Evolutionary conservation across 306 rosid species (phyloP).

Genomic region (Cicer bijugum): DNA sequence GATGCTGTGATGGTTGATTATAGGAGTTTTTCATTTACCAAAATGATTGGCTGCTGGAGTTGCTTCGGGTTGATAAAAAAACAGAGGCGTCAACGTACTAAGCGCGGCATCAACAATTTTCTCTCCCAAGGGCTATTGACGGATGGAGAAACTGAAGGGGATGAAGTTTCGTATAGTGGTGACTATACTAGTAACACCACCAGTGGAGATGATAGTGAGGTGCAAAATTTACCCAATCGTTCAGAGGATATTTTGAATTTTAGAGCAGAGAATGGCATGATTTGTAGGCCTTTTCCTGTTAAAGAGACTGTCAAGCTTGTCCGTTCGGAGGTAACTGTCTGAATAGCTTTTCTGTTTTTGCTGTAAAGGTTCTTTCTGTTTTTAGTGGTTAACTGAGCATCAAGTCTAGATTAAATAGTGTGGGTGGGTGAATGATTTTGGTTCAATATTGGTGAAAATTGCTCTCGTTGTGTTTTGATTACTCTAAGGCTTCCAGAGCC

Average conservation of each 20-base stretch:
- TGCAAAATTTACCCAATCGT: constrained; percentile 54
- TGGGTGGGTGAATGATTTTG: constrained; percentile 23
- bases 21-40: constrained; percentile 58
- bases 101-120: constrained; percentile 47
- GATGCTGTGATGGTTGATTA: constrained; percentile 42
- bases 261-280: constrained; percentile 72
- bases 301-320: constrained; percentile 75
- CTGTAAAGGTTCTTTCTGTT: constrained; percentile 20
- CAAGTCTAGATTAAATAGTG: constrained; percentile 2
- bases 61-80: constrained; percentile 80
- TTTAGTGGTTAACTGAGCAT: neutral
- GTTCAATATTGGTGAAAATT: constrained; percentile 24
- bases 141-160: constrained; percentile 71
- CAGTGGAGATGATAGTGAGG: constrained; percentile 69
- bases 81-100: constrained; percentile 43
- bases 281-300: constrained; percentile 87
- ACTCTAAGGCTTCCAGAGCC: constrained; percentile 18
- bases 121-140: constrained; percentile 65
- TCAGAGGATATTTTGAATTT: constrained; percentile 79
- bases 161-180: constrained; percentile 64
- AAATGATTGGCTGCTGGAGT: constrained; percentile 84
- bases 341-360: constrained; percentile 30
- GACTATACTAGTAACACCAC: constrained; percentile 57
- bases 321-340: constrained; percentile 75
- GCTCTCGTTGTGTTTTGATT: constrained; percentile 23